Conservation (phyloP, 192 early-diverging fungal species). For the Gigaspora rosea region DNA sequence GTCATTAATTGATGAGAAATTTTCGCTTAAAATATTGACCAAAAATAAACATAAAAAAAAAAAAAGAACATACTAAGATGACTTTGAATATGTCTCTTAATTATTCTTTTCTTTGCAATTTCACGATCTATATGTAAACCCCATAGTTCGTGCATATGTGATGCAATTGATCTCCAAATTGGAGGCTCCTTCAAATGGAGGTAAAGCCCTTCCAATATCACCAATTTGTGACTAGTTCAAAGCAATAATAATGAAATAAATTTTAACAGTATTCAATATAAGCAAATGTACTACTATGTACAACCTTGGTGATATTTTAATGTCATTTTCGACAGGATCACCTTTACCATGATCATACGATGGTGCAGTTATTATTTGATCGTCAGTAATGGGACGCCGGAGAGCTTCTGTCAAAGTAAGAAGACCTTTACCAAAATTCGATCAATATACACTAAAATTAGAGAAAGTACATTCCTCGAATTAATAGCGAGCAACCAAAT, state of each 20-base stretch:
- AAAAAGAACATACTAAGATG: conserved; percentile 35
- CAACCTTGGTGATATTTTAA: conserved; percentile 40
- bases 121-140: conserved; percentile 40
- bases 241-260: neutral
- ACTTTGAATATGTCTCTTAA: conserved; percentile 45
- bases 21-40: neutral
- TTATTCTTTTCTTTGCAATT: conserved; percentile 43
- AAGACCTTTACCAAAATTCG: conserved; percentile 17
- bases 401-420: conserved; percentile 28
- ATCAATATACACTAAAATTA: neutral
- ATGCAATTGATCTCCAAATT: conserved; percentile 46
- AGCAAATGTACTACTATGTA: neutral
- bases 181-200: conserved; percentile 38
- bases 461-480: neutral
- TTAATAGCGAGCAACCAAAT: neutral
- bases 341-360: conserved; percentile 52
- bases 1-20: neutral
- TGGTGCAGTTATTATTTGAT: conserved; percentile 39
- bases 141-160: conserved; percentile 48
- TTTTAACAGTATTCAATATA: neutral
- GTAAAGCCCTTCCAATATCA: conserved; percentile 61
- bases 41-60: neutral
- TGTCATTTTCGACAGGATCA: conserved; percentile 50
- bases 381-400: conserved; percentile 17
- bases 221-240: conserved; percentile 37